Percentiles rank a stretch among this genome's conserved stretches.
Evolutionary conservation across 2,329 filamentous ascomycete genomes (phyloP).

Genomic region (Colletotrichum navitas): DNA sequence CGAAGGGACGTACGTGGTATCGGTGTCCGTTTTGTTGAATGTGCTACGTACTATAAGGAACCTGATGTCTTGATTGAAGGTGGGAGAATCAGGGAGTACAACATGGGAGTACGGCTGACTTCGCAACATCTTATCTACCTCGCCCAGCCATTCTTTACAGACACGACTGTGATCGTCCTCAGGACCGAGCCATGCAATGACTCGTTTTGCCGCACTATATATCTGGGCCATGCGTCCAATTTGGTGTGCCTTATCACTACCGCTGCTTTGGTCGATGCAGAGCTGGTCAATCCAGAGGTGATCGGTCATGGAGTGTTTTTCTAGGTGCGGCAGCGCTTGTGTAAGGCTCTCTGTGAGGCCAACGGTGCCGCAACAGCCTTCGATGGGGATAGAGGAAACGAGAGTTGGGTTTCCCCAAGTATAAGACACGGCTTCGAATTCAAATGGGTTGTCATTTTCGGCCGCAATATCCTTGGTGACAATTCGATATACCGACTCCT

Average conservation of each 20-base stretch:
- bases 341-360: neutral
- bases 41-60: too few relatives aligned
- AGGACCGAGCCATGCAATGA: neutral
- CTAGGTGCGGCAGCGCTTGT: neutral
- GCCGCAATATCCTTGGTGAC: neutral
- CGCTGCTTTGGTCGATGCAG: neutral
- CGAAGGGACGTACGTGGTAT: too few relatives aligned
- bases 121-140: too few relatives aligned
- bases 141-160: too few relatives aligned
- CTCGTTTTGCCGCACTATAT: too few relatives aligned
- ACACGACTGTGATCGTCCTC: too few relatives aligned
- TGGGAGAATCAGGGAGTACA: too few relatives aligned
- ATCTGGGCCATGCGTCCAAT: neutral
- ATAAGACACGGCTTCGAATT: neutral
- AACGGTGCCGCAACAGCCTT: neutral
- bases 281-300: neutral
- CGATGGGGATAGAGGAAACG: neutral
- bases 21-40: too few relatives aligned
- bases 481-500: neutral
- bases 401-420: neutral
- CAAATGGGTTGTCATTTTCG: neutral
- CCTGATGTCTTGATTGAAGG: too few relatives aligned
- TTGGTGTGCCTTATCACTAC: neutral
- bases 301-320: neutral
- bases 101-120: too few relatives aligned